These are phyloP conservation scores for Pythium pyrilobum DNA, from an alignment of 352 stramenopile species.

Conservation along the genomic window DNA sequence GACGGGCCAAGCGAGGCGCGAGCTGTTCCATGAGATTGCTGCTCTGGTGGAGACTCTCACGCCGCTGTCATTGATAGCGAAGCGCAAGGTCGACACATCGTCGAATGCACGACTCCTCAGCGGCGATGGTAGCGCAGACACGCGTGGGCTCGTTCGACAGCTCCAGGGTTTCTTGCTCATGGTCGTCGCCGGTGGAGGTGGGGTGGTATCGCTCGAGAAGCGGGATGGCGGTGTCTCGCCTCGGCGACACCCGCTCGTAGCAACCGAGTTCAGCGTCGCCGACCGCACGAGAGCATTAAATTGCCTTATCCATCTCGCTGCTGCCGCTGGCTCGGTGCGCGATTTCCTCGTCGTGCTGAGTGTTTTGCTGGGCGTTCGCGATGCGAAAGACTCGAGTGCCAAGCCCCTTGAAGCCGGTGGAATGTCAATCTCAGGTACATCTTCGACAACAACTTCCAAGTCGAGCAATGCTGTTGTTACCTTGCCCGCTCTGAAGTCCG, in stretches of 20 bases:
- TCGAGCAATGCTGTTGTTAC: not conserved
- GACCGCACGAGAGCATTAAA: slow-evolving; percentile 46
- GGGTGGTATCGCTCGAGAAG: not conserved
- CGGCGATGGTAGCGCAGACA: not conserved
- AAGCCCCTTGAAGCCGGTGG: no score
- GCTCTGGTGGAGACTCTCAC: slow-evolving; percentile 30
- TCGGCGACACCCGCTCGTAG: not conserved
- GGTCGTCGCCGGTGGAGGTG: not conserved
- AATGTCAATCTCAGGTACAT: not conserved
- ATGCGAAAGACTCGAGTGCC: slow-evolving; percentile 1
- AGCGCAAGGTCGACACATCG: not conserved
- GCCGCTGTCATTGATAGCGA: slow-evolving; percentile 29
- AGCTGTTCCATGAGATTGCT: slow-evolving; percentile 5
- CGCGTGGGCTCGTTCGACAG: slow-evolving; percentile 1
- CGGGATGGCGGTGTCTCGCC: not conserved
- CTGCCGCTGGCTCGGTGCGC: slow-evolving; percentile 36
- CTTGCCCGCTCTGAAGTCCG: not conserved
- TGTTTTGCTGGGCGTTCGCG: slow-evolving; percentile 44
- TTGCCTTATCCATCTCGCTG: slow-evolving; percentile 48
- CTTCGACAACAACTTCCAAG: not conserved
- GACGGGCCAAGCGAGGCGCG: not conserved
- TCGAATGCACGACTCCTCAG: no score
- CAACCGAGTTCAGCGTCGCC: slow-evolving; percentile 2
- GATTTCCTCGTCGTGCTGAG: slow-evolving; percentile 54
- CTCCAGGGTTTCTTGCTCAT: slow-evolving; percentile 11